Percentiles rank a stretch among this genome's conserved stretches.
These are phyloP conservation scores for Diplodia intermedia DNA, from an alignment of 2,329 filamentous ascomycete species.

Conservation along the genomic window DNA sequence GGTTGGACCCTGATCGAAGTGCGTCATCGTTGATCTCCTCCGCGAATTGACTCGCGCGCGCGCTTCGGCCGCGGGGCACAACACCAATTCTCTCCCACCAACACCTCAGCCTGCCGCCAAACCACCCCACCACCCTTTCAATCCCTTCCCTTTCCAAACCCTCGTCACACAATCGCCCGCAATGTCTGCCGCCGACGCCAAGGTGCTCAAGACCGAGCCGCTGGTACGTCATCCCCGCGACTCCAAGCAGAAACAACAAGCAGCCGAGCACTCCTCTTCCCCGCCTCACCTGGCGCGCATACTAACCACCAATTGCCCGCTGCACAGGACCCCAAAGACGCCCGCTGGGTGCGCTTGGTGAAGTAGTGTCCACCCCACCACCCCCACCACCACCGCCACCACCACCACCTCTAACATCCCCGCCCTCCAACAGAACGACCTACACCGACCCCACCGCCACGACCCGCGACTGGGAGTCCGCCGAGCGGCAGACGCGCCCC, in stretches of 20 bases:
- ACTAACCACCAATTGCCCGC: background rate
- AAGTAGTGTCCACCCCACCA: conserved; percentile 40
- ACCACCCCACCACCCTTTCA: background rate
- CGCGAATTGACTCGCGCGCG: background rate
- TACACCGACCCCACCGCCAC: conserved; percentile 69
- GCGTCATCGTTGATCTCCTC: conserved; percentile 14
- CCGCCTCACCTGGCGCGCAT: background rate
- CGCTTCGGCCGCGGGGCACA: background rate
- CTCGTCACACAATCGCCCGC: conserved; percentile 13
- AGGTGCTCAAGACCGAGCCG: conserved; percentile 46
- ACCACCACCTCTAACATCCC: no score
- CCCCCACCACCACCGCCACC: background rate
- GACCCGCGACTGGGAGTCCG: conserved; percentile 72
- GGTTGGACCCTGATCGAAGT: conserved; percentile 19
- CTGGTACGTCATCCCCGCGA: conserved; percentile 40
- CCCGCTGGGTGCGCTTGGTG: conserved; percentile 50
- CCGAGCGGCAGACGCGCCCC: conserved; percentile 73
- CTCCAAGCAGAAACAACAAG: conserved; percentile 7
- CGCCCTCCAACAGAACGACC: conserved; percentile 42
- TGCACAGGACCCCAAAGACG: conserved; percentile 47
- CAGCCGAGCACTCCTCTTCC: background rate
- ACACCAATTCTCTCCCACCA: background rate
- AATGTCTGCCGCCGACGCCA: conserved; percentile 41
- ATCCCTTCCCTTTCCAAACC: background rate
- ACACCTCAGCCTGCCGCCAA: background rate